phyloP scores from a whole-genome alignment of 495 filamentous ascomycete species.

The Penicilliopsis zonata region DNA sequence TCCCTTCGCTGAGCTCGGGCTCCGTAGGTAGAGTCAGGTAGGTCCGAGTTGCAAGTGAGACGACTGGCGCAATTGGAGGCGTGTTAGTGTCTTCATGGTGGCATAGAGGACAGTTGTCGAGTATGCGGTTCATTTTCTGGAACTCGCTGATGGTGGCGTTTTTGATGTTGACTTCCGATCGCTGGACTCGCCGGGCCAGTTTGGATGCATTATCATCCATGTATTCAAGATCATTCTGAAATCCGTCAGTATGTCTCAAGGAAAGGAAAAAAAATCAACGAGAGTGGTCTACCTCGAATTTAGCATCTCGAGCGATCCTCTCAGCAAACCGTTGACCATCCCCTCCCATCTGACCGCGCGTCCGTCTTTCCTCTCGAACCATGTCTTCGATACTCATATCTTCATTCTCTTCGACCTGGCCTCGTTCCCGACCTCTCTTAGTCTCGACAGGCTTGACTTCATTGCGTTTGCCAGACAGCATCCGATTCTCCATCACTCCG shows the following conservation, averaged over 20 bases:
- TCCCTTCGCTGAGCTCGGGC: slow-evolving; percentile 74
- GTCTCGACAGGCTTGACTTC: slow-evolving; percentile 67
- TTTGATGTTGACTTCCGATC: slow-evolving; percentile 78
- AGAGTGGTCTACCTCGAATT: slow-evolving; percentile 77
- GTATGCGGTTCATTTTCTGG: slow-evolving; percentile 76
- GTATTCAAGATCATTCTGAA: slow-evolving; percentile 79
- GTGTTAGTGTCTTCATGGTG: slow-evolving; percentile 80
- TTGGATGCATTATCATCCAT: slow-evolving; percentile 94
- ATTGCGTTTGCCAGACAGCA: slow-evolving; percentile 61
- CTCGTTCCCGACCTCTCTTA: slow-evolving; percentile 68
- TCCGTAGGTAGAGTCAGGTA: slow-evolving; percentile 83
- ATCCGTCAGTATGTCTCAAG: slow-evolving; percentile 20
- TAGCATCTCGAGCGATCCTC: slow-evolving; percentile 81
- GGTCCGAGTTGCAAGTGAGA: slow-evolving; percentile 80
- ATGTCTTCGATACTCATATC: slow-evolving; percentile 96
- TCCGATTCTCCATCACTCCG: slow-evolving; percentile 75
- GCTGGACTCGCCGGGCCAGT: slow-evolving; percentile 79
- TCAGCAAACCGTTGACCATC: slow-evolving; percentile 78
- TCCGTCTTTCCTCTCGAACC: slow-evolving; percentile 83
- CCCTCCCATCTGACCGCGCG: slow-evolving; percentile 63
- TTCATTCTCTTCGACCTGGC: slow-evolving; percentile 75
- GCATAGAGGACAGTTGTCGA: slow-evolving; percentile 85
- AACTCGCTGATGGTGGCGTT: slow-evolving; percentile 81
- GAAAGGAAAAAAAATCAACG: slow-evolving; percentile 13
- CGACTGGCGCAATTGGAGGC: slow-evolving; percentile 75